A percentile compares a stretch with the other conserved stretches of the same genome.
These are phyloP conservation scores for Phytopythium montanum DNA, from an alignment of 352 stramenopile species.

Conservation along the genomic window DNA sequence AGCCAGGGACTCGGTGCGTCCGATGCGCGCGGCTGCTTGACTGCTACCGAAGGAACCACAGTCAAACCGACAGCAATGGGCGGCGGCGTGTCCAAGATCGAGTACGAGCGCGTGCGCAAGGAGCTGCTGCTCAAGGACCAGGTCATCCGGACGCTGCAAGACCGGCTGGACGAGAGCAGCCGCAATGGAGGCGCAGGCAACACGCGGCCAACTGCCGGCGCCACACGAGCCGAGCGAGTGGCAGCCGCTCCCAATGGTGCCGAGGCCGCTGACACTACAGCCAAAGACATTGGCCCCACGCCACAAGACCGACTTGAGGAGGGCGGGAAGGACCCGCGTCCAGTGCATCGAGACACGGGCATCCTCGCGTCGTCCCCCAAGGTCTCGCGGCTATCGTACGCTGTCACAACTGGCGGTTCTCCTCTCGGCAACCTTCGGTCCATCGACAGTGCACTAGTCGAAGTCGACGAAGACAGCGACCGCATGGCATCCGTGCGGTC, in stretches of 20 bases:
- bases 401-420: not conserved
- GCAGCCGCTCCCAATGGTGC: too few species aligned
- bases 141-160: constrained; percentile 59
- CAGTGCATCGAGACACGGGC: constrained; percentile 1
- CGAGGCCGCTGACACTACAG: not conserved
- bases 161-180: constrained; percentile 36
- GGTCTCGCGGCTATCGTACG: constrained; percentile 19
- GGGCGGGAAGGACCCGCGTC: not conserved
- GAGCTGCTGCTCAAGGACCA: constrained; percentile 68
- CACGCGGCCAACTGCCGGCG: not conserved
- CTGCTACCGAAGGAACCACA: not conserved
- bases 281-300: not conserved
- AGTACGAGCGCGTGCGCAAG: constrained; percentile 72
- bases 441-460: not conserved
- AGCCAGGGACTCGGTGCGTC: not conserved
- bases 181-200: constrained; percentile 8
- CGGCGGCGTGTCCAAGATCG: constrained; percentile 62
- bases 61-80: constrained; percentile 32
- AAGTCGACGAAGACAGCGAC: constrained; percentile 1
- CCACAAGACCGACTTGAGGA: not conserved
- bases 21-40: not conserved
- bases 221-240: not conserved
- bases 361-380: constrained; percentile 1
- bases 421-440: not conserved
- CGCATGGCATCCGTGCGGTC: not conserved